phyloP scores from a whole-genome alignment of 768 basidiomycete genomes.

The Lactifluus pinguis region DNA sequence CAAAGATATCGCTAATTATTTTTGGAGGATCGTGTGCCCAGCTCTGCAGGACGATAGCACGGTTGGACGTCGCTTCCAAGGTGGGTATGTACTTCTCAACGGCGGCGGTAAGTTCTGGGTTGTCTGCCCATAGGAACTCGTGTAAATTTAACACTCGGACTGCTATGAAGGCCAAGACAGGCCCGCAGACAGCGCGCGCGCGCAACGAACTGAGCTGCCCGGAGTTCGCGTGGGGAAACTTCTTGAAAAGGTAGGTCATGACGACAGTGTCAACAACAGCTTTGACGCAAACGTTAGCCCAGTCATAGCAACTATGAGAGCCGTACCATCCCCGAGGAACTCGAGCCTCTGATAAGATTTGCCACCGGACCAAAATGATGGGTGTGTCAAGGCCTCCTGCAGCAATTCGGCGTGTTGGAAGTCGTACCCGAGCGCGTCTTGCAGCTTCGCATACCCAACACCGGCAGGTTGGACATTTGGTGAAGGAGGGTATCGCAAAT shows the following conservation, averaged over 20 bases:
- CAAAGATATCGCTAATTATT: conserved; percentile 73
- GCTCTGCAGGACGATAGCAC: conserved; percentile 55
- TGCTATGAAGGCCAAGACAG: conserved; percentile 61
- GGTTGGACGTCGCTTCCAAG: conserved; percentile 44
- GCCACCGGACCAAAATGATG: conserved; percentile 52
- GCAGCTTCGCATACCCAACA: conserved; percentile 43
- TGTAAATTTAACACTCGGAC: conserved; percentile 60
- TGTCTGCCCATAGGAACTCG: conserved; percentile 60
- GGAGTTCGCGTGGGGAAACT: conserved; percentile 64
- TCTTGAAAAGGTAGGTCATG: conserved; percentile 58
- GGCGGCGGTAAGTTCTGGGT: conserved; percentile 54
- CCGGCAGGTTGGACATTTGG: conserved; percentile 31
- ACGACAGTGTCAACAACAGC: conserved; percentile 68
- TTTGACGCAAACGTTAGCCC: conserved; percentile 23
- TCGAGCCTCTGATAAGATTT: conserved; percentile 81
- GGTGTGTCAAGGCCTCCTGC: conserved; percentile 78
- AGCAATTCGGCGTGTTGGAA: conserved; percentile 58
- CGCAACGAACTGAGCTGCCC: conserved; percentile 68
- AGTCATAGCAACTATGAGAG: neutral
- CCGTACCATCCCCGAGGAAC: conserved; percentile 81
- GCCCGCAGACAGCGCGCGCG: conserved; percentile 61
- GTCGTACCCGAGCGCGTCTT: conserved; percentile 58
- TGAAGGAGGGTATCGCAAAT: conserved; percentile 39
- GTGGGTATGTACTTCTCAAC: conserved; percentile 53
- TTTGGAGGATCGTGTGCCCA: conserved; percentile 88